Evolutionary conservation across 169 alveolate species (phyloP), one percentile per base, ranked within the genome.

Genomic region (Plasmodium gonderi): DNA sequence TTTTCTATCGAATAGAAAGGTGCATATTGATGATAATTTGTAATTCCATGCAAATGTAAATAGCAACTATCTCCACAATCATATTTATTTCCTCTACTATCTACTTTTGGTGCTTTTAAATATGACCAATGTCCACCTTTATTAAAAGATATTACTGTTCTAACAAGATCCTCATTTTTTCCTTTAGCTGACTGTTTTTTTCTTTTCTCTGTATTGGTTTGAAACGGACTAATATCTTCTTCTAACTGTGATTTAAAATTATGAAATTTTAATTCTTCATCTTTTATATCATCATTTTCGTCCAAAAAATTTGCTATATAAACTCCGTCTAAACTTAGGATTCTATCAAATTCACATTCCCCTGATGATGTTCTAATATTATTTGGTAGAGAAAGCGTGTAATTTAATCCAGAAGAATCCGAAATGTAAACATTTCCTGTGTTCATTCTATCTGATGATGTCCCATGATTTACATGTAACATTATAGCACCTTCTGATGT

Each of bases 71-170:
- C 98, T 7, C 96, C 98, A 91, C 99, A 98, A 51, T 97, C 97
- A 74, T 96, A 97, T 68, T 92, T 91, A 91, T 97, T 97, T 29
- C 99, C 99, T 38, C 96, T 92, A 76, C 99, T 96, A 93, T 99
- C 99, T 49, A 94, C 96, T 23, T 96, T 96, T 0, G 99, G 99
- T 12, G 99, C 99, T 85, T 96, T 97, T 44, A 99, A 91, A 82
- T 98, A 96, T 9, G 98, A 95, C 99, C 99, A 99, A 68, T 94
- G 97, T 0, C 99, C 99, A 23, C 99, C 99, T 93, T 98, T 99
- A 95, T 99, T 99, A 95, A 98, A 99, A 11, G 99, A 98, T 47
- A 99, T 98, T 44, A 96, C 98, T 11, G 99, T 98, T 77, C 99
- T 90, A 12, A 97, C 95, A 29, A 90, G 87, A 44, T 93, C 92